These are phyloP conservation scores for Aspergillus sp. DNA, from an alignment of 2,329 filamentous ascomycete genomes.

Conservation along the genomic window DNA sequence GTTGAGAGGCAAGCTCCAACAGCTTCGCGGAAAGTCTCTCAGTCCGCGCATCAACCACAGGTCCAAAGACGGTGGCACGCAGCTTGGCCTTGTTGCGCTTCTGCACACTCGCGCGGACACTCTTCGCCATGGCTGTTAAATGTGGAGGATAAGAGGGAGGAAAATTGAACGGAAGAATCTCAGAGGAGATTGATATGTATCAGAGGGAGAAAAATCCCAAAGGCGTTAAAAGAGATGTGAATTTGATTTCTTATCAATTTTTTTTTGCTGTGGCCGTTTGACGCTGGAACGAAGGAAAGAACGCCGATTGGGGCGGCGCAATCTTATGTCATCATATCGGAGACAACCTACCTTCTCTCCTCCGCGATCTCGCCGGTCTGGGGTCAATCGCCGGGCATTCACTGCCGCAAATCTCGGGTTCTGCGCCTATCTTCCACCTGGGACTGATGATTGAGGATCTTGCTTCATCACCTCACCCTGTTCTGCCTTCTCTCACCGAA, in stretches of 20 bases:
- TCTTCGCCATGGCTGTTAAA: slow-evolving; percentile 74
- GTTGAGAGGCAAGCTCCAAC: slow-evolving; percentile 72
- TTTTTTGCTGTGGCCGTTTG: slow-evolving; percentile 1
- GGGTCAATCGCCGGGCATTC: slow-evolving; percentile 5
- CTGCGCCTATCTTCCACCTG: neutral
- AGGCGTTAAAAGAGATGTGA: neutral
- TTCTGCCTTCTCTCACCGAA: neutral
- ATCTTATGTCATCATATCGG: slow-evolving; percentile 35
- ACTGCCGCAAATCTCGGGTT: neutral
- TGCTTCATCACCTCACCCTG: neutral
- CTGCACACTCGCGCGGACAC: slow-evolving; percentile 70
- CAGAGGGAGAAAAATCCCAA: neutral
- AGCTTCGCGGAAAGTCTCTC: slow-evolving; percentile 84
- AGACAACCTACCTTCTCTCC: slow-evolving; percentile 15
- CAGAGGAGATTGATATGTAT: neutral
- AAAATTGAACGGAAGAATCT: neutral
- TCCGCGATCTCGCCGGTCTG: slow-evolving; percentile 14
- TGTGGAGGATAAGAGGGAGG: neutral
- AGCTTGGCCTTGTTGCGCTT: slow-evolving; percentile 83
- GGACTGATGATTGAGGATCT: neutral
- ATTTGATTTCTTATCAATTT: neutral
- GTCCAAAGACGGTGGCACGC: slow-evolving; percentile 79
- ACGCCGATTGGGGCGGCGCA: neutral
- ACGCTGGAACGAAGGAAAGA: neutral
- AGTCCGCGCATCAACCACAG: slow-evolving; percentile 72